These are phyloP conservation scores for Porodaedalea pini DNA, from an alignment of 1,284 basidiomycete species.

Conservation along the genomic window DNA sequence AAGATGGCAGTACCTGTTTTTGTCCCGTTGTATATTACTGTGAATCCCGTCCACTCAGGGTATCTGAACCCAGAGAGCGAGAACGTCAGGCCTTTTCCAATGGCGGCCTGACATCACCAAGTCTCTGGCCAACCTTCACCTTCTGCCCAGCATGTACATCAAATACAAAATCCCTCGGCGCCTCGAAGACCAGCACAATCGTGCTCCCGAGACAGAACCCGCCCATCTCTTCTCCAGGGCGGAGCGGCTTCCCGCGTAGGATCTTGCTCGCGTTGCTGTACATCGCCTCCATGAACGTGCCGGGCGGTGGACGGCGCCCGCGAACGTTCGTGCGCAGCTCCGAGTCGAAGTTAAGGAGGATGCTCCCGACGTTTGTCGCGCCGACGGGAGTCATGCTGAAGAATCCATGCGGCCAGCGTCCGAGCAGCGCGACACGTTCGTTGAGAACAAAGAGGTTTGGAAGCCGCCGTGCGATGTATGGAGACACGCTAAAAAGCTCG, in stretches of 20 bases:
- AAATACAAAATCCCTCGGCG: constrained; percentile 83
- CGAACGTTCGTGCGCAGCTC: constrained; percentile 82
- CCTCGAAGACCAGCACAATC: constrained; percentile 96
- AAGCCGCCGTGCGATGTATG: constrained; percentile 90
- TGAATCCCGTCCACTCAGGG: not conserved
- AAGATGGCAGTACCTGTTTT: not conserved
- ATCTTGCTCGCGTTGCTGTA: constrained; percentile 80
- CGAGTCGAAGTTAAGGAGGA: constrained; percentile 95
- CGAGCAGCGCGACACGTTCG: constrained; percentile 95
- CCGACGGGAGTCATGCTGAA: constrained; percentile 98
- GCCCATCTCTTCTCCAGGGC: constrained; percentile 92
- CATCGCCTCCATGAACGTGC: constrained; percentile 90
- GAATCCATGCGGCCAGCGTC: constrained; percentile 93
- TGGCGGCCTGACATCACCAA: constrained; percentile 50
- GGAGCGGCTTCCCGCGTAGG: constrained; percentile 86
- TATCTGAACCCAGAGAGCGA: not conserved
- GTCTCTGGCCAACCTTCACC: constrained; percentile 81
- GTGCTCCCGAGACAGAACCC: constrained; percentile 96
- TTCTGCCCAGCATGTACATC: constrained; percentile 78
- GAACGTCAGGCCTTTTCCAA: not conserved
- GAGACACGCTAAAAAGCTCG: constrained; percentile 95
- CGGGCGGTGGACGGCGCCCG: constrained; percentile 71
- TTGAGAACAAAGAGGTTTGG: constrained; percentile 96
- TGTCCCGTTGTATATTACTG: not conserved
- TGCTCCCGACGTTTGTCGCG: constrained; percentile 96